A percentile compares a stretch with the other conserved stretches of the same genome.
phyloP scores from a whole-genome alignment of 2,329 filamentous ascomycete genomes.

The Tolypocladium tropicale region DNA sequence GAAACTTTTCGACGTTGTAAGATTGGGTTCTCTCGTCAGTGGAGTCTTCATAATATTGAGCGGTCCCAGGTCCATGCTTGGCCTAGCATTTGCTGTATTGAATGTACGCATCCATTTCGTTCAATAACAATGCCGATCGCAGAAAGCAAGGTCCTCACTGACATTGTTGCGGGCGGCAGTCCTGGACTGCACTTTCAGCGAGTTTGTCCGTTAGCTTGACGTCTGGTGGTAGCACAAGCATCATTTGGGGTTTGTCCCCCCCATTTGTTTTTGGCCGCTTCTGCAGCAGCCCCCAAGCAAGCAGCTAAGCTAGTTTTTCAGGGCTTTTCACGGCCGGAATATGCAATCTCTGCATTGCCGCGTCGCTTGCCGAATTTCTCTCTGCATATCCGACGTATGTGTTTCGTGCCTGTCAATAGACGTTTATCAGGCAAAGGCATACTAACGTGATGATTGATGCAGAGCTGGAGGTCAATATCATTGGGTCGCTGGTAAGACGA shows the following conservation, averaged over 20 bases:
- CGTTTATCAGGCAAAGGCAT: not conserved
- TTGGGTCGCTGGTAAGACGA: constrained; percentile 49
- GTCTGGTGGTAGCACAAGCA: constrained; percentile 55
- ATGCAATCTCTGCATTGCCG: constrained; percentile 38
- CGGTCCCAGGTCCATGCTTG: constrained; percentile 24
- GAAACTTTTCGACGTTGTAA: constrained; percentile 15
- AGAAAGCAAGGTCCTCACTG: not conserved
- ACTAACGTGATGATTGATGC: not conserved
- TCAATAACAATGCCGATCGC: not conserved
- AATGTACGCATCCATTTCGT: constrained; percentile 16
- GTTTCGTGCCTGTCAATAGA: too few species aligned
- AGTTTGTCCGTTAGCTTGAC: constrained; percentile 43
- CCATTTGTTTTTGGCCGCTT: not conserved
- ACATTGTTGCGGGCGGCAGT: constrained; percentile 9
- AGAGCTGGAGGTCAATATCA: constrained; percentile 53
- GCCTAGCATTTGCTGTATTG: constrained; percentile 34
- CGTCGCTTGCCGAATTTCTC: constrained; percentile 59
- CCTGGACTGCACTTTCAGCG: constrained; percentile 35
- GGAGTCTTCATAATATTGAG: not conserved
- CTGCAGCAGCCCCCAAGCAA: not conserved
- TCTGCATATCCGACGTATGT: constrained; percentile 44
- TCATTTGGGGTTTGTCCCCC: constrained; percentile 52
- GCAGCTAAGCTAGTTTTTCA: constrained; percentile 1
- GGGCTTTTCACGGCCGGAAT: constrained; percentile 20
- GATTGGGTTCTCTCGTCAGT: not conserved